These are phyloP conservation scores for Trypanosomatidae sp. DNA, from an alignment of 208 protist species.

Conservation along the genomic window DNA sequence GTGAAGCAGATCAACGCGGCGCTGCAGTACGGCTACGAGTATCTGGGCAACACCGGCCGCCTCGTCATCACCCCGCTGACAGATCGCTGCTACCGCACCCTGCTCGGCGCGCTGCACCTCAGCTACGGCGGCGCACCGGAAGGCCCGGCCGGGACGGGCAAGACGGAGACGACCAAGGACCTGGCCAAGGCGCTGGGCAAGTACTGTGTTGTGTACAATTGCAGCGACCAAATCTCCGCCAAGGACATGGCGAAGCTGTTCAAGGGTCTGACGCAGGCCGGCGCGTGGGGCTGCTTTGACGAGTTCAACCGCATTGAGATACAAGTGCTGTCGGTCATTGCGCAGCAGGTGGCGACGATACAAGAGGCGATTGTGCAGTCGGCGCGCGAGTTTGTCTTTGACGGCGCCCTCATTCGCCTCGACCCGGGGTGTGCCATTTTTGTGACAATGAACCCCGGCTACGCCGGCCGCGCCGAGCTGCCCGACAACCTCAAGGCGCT, in stretches of 20 bases:
- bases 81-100: constrained; percentile 92
- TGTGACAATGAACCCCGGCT: constrained; percentile 98
- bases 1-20: constrained; percentile 90
- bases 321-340: constrained; percentile 96
- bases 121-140: constrained; percentile 95
- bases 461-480: constrained; percentile 95
- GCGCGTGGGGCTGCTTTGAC: constrained; percentile 96
- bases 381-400: constrained; percentile 88
- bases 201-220: constrained; percentile 98
- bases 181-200: constrained; percentile 93
- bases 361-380: constrained; percentile 88
- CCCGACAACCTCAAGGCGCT: constrained; percentile 98
- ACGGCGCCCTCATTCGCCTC: constrained; percentile 87
- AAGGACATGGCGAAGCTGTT: constrained; percentile 96
- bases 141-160: constrained; percentile 96
- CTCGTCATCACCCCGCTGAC: constrained; percentile 96
- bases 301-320: constrained; percentile 98
- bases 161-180: constrained; percentile 98
- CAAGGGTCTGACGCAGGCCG: constrained; percentile 88
- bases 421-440: constrained; percentile 91
- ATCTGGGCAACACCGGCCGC: constrained; percentile 91
- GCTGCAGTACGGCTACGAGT: constrained; percentile 95
- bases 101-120: constrained; percentile 95
- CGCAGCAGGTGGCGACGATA: constrained; percentile 94
- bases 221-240: constrained; percentile 93